Evolutionary conservation across 2,329 filamentous ascomycete species (phyloP), one percentile per base, ranked within the genome.

Genomic region (Aureobasidium sp.): DNA sequence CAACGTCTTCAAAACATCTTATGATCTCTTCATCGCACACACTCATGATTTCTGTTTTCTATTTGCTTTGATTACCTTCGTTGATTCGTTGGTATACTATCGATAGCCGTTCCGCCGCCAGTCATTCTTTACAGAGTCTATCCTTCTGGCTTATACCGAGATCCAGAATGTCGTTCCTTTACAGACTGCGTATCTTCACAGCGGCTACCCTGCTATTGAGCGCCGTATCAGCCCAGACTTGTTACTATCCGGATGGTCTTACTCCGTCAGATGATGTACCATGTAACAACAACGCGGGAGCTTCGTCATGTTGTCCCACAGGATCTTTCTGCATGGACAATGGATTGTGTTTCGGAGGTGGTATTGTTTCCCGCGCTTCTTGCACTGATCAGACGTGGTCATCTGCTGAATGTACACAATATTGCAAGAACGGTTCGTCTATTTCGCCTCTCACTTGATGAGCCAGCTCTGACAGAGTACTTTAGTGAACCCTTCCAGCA

Each of bases 371-470:
- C 17, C 56, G 64, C 52, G 58, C 57, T 19, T 65, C 62, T 35
- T 67, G 65, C 54, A 67, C 64, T 16, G 65, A 67, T 40, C 57
- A 63, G 49, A 60, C 57, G 10, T 68, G 65, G 65, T 53, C 53
- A 7, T 62, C 59, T 21, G 48, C 57, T 34, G 58, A 60, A 25
- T 68, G 64, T 59, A 54, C 64, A 3, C 51, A 49, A 37, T 65
- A 62, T 40, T 67, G 64, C 58, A 62, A 50, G 25, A 29, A 29
- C 10, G 37, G 63, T 66, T 41, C 38, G 16, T n/a, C 24, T 8
- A 11, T 4, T 17, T n/a, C n/a, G n/a, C n/a, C n/a, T n/a, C n/a
- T n/a, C n/a, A n/a, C n/a, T n/a, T n/a, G n/a, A n/a, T 22, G n/a
- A 25, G 5, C 2, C 8, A 11, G 8, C 16, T 19, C 45, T 49